Evolutionary conservation across 352 stramenopile species (phyloP).

Genomic region (Bremia lactucae): DNA sequence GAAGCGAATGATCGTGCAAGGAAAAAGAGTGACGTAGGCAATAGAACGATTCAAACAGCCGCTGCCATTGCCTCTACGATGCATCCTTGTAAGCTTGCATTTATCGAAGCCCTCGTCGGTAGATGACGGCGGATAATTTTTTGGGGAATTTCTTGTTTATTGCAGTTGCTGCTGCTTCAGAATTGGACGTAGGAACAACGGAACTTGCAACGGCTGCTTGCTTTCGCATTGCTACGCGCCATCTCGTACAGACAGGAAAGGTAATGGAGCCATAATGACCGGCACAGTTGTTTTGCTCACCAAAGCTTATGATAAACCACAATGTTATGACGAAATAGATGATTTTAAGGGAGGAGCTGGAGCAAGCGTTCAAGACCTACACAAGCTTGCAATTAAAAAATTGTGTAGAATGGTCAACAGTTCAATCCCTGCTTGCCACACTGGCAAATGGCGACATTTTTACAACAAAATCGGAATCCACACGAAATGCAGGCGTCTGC

Average conservation of each 20-base stretch:
- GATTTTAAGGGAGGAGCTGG: slow-evolving; percentile 14
- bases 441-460: neutral
- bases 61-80: slow-evolving; percentile 6
- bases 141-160: neutral
- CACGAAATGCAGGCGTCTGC: neutral
- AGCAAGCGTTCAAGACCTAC: slow-evolving; percentile 21
- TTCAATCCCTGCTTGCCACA: slow-evolving; percentile 6
- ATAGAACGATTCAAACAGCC: neutral
- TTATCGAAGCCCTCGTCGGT: no score
- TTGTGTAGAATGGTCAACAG: slow-evolving; percentile 1
- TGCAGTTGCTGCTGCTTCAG: slow-evolving; percentile 16
- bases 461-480: neutral
- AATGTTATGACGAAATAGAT: slow-evolving; percentile 3
- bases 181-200: slow-evolving; percentile 12
- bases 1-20: slow-evolving; percentile 1
- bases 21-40: slow-evolving; percentile 10
- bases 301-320: no score
- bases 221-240: slow-evolving; percentile 25
- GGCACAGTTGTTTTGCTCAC: no score
- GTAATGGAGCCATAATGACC: slow-evolving; percentile 6
- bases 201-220: slow-evolving; percentile 13
- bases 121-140: neutral
- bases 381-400: slow-evolving; percentile 14
- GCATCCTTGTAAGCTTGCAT: slow-evolving; percentile 21
- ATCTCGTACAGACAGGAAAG: slow-evolving; percentile 16